A percentile compares a stretch with the other conserved stretches of the same genome.
These are phyloP conservation scores for Diutina scorzettiae DNA, from an alignment of 1,139 yeast species.

Conservation along the genomic window DNA sequence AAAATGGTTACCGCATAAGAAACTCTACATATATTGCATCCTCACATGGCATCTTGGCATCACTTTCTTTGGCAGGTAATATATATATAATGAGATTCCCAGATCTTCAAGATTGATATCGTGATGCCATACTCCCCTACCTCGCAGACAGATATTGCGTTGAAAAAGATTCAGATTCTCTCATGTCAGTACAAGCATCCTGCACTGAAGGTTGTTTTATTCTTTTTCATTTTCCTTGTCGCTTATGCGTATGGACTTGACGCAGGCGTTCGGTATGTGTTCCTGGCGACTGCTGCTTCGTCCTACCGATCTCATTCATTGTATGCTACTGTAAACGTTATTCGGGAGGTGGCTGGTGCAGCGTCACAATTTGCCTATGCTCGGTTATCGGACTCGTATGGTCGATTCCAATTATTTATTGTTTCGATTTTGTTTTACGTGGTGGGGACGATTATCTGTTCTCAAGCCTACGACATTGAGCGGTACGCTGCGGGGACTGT, in stretches of 20 bases:
- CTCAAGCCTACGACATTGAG: constrained; percentile 4
- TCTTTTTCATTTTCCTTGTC: constrained; percentile 42
- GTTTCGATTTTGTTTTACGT: constrained; percentile 4
- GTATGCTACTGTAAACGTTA: constrained; percentile 1
- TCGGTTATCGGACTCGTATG: constrained; percentile 2
- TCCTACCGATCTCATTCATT: constrained; percentile 4
- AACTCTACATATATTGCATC: too few relatives aligned
- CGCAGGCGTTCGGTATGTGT: constrained; percentile 36
- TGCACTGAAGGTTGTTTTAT: constrained; percentile 22
- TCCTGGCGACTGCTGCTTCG: constrained; percentile 10
- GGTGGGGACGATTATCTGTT: constrained; percentile 2
- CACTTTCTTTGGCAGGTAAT: too few relatives aligned
- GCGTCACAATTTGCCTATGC: background rate
- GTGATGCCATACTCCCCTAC: background rate
- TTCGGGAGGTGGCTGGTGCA: background rate
- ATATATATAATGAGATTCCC: too few relatives aligned
- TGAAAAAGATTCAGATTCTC: constrained; percentile 30
- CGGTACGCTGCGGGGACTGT: constrained; percentile 4
- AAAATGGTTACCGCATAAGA: too few relatives aligned
- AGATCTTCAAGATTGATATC: background rate
- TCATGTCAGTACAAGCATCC: constrained; percentile 19
- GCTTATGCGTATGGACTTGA: constrained; percentile 61
- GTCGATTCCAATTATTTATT: constrained; percentile 2
- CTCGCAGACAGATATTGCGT: constrained; percentile 6
- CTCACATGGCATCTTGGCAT: too few relatives aligned